Base-by-base conservation (phyloP, 257 asterid genomes). In the Rauvolfia tetraphylla region DNA sequence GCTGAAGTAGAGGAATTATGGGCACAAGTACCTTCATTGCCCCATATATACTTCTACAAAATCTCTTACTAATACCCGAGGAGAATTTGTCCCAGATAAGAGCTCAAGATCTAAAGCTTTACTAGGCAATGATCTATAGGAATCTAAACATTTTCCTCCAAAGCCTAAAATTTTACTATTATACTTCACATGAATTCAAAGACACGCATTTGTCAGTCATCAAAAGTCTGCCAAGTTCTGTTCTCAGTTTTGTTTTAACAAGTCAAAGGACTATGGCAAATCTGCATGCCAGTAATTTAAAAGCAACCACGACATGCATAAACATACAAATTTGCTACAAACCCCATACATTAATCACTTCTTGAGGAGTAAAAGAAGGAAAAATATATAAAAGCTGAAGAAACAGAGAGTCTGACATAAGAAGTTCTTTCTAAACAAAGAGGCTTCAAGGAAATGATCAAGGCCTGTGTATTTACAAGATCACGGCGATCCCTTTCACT, bases 401-500 rank as follows among this genome's bases (percentile, higher is more conserved):
- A 25, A n/a, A 33, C 41, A 36, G 42, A 75, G 27, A 13, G 22
- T 20, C n/a, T 23, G 36, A 27, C 8, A 3, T 54, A 36, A 56
- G 36, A 56, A 29, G 7, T 38, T 18, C 48, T 29, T 39, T n/a
- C 25, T 23, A 41, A n/a, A 20, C 22, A 68, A 78, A 71, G 49
- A 0, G 11, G 44, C 25, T 7, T 20, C 20, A 39, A 72, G 23
- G 29, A 69, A 34, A 66, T 2, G 31, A 36, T 38, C 41, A 66
- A 66, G 49, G 48, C 38, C 22, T 66, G 29, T 36, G 71, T 46
- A 90, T 98, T 90, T 82, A 95, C 99, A 88, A 95, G 98, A 88
- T 95, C 99, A 78, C 99, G 99, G 5, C 99, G 96, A 88, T 95
- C 99, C 70, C 99, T 84, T 81, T 95, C 99, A 79, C 97, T 93